Evolutionary conservation across 768 basidiomycete species (phyloP), one percentile per base, ranked within the genome.

Genomic region (Ramaria rubella): DNA sequence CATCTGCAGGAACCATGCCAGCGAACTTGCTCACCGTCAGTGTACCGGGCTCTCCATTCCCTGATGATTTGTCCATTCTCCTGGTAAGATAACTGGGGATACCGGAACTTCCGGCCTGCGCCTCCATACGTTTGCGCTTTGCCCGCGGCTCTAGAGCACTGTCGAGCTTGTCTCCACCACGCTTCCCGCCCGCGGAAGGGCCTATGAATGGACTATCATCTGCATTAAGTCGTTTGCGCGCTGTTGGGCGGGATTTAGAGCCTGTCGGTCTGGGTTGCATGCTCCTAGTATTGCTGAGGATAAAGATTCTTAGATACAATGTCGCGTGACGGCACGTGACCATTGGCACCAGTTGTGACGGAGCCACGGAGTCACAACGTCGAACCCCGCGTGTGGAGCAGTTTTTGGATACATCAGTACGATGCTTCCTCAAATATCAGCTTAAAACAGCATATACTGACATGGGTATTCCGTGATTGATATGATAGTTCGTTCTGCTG

Each of bases 191-290:
- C 19, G 60, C 60, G 17, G 55, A 45, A 12, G 81, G 80, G 15
- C 82, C 83, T 59, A 82, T 79, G 68, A 89, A 88, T 21, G 85
- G 76, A 15, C 85, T 82, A 65, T 89, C 84, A 58, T 86, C 84
- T 11, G 55, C 55, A 65, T 81, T 82, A 36, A 72, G 73, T 61
- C 82, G 85, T 66, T 78, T 82, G 52, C 83, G 77, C 23, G 80
- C 76, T 64, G 82, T 82, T n/a, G 77, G 77, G 26, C 83, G 80
- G 8, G 83, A 82, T 52, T 83, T 77, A 19, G 83, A 82, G 55
- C 74, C 75, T 2, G 79, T 70, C 4, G 77, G 58, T 21, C 57
- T 50, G 17, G 50, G 58, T 48, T 58, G 58, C 58, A 58, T 58
- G 31, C 12, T n/a, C 2, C 2, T 42, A 19, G 4, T 42, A 2